Evolutionary conservation across 306 rosid genomes (phyloP).

Genomic region (Lathyrus tuberosus): DNA sequence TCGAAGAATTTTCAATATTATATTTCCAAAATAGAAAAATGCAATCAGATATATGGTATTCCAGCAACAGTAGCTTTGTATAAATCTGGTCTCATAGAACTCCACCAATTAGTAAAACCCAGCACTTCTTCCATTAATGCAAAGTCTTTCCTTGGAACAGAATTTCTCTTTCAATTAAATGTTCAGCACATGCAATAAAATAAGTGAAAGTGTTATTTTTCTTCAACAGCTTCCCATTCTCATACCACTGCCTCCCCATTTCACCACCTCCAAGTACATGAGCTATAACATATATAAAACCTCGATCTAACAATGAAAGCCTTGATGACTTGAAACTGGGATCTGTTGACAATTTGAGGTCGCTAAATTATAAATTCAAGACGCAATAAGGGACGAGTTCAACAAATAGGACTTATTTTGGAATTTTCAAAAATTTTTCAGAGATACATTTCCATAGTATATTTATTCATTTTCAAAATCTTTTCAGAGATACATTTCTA

Average conservation of each 20-base stretch:
- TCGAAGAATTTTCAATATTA: too few species aligned
- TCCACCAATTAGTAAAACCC: conserved; percentile 92
- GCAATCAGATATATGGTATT: conserved; percentile 50
- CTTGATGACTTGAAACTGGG: conserved; percentile 78
- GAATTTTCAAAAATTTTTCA: too few species aligned
- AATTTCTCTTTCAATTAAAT: conserved; percentile 73
- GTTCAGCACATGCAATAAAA: conserved; percentile 88
- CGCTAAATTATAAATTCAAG: conserved; percentile 28
- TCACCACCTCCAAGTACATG: conserved; percentile 98
- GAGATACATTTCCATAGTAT: too few species aligned
- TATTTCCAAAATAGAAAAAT: too few species aligned
- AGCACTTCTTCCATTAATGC: conserved; percentile 98
- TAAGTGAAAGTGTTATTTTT: conserved; percentile 90
- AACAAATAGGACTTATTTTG: too few species aligned
- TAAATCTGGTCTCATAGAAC: conserved; percentile 98
- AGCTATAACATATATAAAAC: conserved; percentile 86
- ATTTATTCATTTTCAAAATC: too few species aligned
- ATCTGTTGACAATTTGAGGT: conserved; percentile 49
- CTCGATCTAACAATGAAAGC: conserved; percentile 86
- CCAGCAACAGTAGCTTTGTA: conserved; percentile 91
- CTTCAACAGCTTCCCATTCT: conserved; percentile 81
- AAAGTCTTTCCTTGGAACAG: conserved; percentile 71
- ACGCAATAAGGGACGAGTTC: neutral
- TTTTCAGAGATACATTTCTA: too few species aligned
- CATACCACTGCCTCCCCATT: conserved; percentile 99